Conservation (phyloP, 768 basidiomycete species). For the Tephrocybe sp. region DNA sequence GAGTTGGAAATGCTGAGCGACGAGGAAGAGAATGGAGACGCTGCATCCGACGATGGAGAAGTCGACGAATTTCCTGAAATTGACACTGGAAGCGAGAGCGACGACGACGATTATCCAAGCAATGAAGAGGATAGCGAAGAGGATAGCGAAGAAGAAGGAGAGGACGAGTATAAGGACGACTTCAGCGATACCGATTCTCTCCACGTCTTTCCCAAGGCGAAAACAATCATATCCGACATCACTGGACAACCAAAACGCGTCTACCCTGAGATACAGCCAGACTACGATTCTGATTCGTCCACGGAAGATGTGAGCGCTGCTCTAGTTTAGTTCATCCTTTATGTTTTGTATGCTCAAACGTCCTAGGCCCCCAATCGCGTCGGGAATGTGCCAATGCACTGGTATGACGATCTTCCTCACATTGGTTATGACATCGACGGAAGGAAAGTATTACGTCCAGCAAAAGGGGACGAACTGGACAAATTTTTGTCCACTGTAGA, state of each 20-base stretch:
- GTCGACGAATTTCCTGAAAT: slow-evolving; percentile 77
- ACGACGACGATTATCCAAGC: slow-evolving; percentile 32
- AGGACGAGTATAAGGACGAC: slow-evolving; percentile 31
- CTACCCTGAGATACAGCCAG: slow-evolving; percentile 86
- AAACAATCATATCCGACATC: slow-evolving; percentile 71
- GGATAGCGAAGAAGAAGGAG: slow-evolving; percentile 38
- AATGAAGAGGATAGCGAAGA: slow-evolving; percentile 29
- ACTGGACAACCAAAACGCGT: slow-evolving; percentile 83
- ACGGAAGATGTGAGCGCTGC: slow-evolving; percentile 76
- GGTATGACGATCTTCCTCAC: slow-evolving; percentile 99
- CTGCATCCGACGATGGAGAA: slow-evolving; percentile 52
- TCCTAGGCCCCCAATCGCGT: slow-evolving; percentile 88
- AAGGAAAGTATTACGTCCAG: slow-evolving; percentile 90
- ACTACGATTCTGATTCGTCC: slow-evolving; percentile 89
- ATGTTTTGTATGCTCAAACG: slow-evolving; percentile 7
- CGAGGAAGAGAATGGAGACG: slow-evolving; percentile 54
- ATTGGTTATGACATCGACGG: slow-evolving; percentile 96
- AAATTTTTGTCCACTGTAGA: slow-evolving; percentile 94
- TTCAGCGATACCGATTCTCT: slow-evolving; percentile 42
- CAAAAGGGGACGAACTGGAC: slow-evolving; percentile 94
- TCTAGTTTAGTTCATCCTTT: slow-evolving; percentile 6
- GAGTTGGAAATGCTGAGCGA: slow-evolving; percentile 73
- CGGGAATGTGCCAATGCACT: slow-evolving; percentile 94
- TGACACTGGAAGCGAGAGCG: slow-evolving; percentile 49
- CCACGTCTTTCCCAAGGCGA: slow-evolving; percentile 61